These are phyloP conservation scores for Pseudisothecium myosuroides DNA, from an alignment of 225 moss, liverwort and hornwort genomes.

Conservation along the genomic window DNA sequence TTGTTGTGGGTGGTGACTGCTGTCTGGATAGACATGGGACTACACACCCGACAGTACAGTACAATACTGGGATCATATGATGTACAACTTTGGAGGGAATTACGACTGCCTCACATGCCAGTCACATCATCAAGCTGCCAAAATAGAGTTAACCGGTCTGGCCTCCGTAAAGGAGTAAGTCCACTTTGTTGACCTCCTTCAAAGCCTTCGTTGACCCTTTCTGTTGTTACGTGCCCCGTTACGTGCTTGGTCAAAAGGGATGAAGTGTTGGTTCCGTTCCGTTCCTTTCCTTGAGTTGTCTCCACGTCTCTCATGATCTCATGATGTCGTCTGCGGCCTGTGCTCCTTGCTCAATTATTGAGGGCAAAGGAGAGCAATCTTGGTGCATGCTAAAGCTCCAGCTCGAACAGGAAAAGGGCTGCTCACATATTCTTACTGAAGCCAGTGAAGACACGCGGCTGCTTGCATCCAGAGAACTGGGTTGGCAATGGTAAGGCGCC, in stretches of 20 bases:
- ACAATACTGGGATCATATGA: neutral
- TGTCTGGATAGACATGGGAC: neutral
- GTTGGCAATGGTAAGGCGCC: neutral
- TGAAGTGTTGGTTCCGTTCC: neutral
- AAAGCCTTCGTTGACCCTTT: neutral
- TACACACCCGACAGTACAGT: neutral
- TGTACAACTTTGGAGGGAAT: neutral
- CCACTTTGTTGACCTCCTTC: constrained; percentile 20
- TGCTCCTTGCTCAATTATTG: constrained; percentile 1
- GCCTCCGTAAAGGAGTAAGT: neutral
- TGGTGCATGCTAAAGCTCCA: neutral
- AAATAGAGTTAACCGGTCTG: neutral
- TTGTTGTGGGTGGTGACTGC: neutral
- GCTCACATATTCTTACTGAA: neutral
- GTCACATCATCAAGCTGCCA: neutral
- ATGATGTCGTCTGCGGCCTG: neutral
- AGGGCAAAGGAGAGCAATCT: neutral
- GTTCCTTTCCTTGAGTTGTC: neutral
- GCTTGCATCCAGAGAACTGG: neutral
- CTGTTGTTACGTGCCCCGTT: neutral
- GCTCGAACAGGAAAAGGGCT: neutral
- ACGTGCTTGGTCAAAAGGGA: neutral
- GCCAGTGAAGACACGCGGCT: neutral
- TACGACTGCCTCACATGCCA: neutral
- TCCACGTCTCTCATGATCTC: neutral